Evolutionary conservation across 495 filamentous ascomycete species (phyloP).

Genomic region (Hypoxylon trugodes): DNA sequence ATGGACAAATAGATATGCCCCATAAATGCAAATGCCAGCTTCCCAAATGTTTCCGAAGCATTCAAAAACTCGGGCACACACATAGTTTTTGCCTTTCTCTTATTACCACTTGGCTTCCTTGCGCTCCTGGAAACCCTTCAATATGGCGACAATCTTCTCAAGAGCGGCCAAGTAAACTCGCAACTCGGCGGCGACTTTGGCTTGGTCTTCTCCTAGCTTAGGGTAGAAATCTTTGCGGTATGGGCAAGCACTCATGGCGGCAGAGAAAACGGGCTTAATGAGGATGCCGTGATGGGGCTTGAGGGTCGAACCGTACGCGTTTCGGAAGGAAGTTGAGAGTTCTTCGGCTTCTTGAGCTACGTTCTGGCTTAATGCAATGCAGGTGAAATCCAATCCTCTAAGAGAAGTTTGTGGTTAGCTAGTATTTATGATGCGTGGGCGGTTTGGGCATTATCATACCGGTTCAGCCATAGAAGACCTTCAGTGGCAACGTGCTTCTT

Average conservation of each 20-base stretch:
- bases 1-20: neutral
- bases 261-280: conserved; percentile 86
- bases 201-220: conserved; percentile 77
- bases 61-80: neutral
- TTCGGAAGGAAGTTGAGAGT: conserved; percentile 84
- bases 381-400: conserved; percentile 93
- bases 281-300: conserved; percentile 90
- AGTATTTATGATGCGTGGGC: neutral
- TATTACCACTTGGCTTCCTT: conserved; percentile 76
- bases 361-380: conserved; percentile 82
- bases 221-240: conserved; percentile 90
- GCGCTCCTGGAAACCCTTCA: conserved; percentile 74
- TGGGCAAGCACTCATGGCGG: conserved; percentile 90
- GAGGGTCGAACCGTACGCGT: conserved; percentile 83
- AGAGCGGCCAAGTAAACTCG: conserved; percentile 75
- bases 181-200: conserved; percentile 67
- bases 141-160: conserved; percentile 74
- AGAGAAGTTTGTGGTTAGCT: conserved; percentile 12
- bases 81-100: neutral
- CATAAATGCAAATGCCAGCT: neutral
- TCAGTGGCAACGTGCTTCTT: conserved; percentile 87
- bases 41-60: neutral
- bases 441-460: conserved; percentile 60
- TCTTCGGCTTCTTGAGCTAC: conserved; percentile 70
- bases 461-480: conserved; percentile 88